phyloP scores from a whole-genome alignment of 768 basidiomycete species.

The Chalciporus pseudorubinellus region DNA sequence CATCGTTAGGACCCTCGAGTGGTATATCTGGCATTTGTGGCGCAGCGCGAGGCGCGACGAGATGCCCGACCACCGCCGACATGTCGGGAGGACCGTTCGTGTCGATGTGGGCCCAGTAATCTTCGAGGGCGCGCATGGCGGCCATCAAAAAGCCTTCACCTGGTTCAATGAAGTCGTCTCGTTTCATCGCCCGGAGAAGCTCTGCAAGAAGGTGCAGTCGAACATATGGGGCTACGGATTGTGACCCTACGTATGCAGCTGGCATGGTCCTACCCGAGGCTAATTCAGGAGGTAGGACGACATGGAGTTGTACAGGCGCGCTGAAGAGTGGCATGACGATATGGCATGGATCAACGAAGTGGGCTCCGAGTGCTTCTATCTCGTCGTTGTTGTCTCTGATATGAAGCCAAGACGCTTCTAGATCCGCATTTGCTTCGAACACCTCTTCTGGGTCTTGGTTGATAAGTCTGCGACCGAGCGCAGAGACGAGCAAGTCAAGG shows the following conservation, averaged over 20 bases:
- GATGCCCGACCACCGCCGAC: conserved; percentile 52
- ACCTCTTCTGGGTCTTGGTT: conserved; percentile 38
- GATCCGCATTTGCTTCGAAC: conserved; percentile 35
- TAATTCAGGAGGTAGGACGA: conserved; percentile 48
- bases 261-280: conserved; percentile 48
- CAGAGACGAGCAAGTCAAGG: conserved; percentile 54
- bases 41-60: conserved; percentile 11
- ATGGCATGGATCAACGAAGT: conserved; percentile 43
- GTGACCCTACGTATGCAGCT: conserved; percentile 74
- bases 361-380: conserved; percentile 56
- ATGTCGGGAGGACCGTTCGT: conserved; percentile 76
- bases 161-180: conserved; percentile 53
- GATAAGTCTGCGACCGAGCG: conserved; percentile 53
- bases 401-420: conserved; percentile 11
- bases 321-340: conserved; percentile 63
- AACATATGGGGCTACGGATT: conserved; percentile 71
- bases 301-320: conserved; percentile 62
- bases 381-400: conserved; percentile 36
- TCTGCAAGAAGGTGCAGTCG: conserved; percentile 76
- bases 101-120: conserved; percentile 64
- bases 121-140: conserved; percentile 67
- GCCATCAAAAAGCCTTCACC: conserved; percentile 75
- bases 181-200: conserved; percentile 56
- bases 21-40: conserved; percentile 17
- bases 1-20: not conserved